A percentile compares a stretch with the other conserved stretches of the same genome.
phyloP scores from a whole-genome alignment of 129 eudicot genomes.

The Helianthus tuberosus region DNA sequence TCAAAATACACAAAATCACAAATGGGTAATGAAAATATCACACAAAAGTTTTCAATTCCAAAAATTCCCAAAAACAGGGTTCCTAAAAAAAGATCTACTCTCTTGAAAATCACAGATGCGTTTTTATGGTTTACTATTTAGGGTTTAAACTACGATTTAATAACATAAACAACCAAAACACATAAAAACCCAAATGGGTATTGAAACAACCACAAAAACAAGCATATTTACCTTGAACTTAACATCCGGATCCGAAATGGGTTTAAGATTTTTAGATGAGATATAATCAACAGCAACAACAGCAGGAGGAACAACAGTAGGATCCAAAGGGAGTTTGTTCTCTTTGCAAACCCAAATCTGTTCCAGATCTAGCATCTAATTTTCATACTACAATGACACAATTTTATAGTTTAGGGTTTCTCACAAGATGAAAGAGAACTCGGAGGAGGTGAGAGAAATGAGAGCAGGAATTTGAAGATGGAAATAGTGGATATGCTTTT shows the following conservation, averaged over 20 bases:
- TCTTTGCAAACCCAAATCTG: no score
- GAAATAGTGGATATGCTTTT: no score
- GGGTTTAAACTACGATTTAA: background rate
- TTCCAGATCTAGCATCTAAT: no score
- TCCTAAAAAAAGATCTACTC: background rate
- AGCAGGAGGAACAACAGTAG: slow-evolving; percentile 32
- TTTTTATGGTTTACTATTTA: no score
- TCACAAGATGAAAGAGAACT: no score
- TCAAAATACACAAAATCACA: slow-evolving; percentile 17
- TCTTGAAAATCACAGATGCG: no score
- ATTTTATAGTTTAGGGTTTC: no score
- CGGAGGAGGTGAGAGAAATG: no score
- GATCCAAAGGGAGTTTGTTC: slow-evolving; percentile 38
- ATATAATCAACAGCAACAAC: slow-evolving; percentile 69
- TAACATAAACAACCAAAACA: background rate
- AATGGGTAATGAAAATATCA: slow-evolving; percentile 11
- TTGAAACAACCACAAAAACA: background rate
- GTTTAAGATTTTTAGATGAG: slow-evolving; percentile 62
- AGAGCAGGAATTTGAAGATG: no score
- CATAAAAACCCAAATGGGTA: no score
- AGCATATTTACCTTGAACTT: slow-evolving; percentile 48
- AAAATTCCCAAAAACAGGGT: background rate
- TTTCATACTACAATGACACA: no score
- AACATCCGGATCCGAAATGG: slow-evolving; percentile 54
- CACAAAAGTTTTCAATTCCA: background rate